Evolutionary conservation across 2,329 filamentous ascomycete species (phyloP).

Genomic region (Talaromyces sp.): DNA sequence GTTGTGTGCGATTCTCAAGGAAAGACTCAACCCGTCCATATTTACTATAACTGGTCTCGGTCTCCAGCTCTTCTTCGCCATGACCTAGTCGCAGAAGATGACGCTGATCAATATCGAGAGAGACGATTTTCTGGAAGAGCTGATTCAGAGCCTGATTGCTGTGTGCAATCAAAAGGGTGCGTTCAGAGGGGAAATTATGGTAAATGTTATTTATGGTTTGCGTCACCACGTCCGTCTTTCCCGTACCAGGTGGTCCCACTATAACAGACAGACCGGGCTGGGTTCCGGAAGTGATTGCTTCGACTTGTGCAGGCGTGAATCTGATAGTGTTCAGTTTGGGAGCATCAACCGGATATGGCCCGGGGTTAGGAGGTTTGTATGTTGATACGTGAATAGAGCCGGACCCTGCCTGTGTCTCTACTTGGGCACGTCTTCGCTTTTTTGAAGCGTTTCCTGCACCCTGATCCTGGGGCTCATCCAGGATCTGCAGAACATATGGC

Average conservation of each 20-base stretch:
- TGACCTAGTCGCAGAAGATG: slow-evolving; percentile 90
- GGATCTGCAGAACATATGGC: slow-evolving; percentile 77
- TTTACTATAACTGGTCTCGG: slow-evolving; percentile 85
- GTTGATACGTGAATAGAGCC: slow-evolving; percentile 78
- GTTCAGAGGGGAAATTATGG: slow-evolving; percentile 91
- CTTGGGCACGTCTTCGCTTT: slow-evolving; percentile 76
- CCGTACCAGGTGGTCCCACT: slow-evolving; percentile 91
- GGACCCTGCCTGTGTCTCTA: slow-evolving; percentile 60
- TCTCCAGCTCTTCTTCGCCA: slow-evolving; percentile 89
- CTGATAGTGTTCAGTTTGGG: slow-evolving; percentile 78
- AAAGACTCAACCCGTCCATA: slow-evolving; percentile 93
- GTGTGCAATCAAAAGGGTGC: slow-evolving; percentile 88
- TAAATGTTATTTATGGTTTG: slow-evolving; percentile 99
- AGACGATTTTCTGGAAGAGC: slow-evolving; percentile 96
- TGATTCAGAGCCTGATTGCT: slow-evolving; percentile 98
- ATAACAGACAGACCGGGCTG: slow-evolving; percentile 92
- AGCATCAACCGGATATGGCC: slow-evolving; percentile 81
- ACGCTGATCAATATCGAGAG: slow-evolving; percentile 89
- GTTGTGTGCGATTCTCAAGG: slow-evolving; percentile 75
- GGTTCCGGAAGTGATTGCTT: slow-evolving; percentile 88
- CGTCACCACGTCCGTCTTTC: slow-evolving; percentile 98
- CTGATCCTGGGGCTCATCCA: slow-evolving; percentile 51
- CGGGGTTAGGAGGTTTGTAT: slow-evolving; percentile 82
- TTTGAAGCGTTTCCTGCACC: slow-evolving; percentile 64
- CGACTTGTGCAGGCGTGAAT: slow-evolving; percentile 86